A percentile compares a stretch with the other conserved stretches of the same genome.
These are phyloP conservation scores for Limnanthes douglasii DNA, from an alignment of 345 rosid genomes.

Conservation along the genomic window DNA sequence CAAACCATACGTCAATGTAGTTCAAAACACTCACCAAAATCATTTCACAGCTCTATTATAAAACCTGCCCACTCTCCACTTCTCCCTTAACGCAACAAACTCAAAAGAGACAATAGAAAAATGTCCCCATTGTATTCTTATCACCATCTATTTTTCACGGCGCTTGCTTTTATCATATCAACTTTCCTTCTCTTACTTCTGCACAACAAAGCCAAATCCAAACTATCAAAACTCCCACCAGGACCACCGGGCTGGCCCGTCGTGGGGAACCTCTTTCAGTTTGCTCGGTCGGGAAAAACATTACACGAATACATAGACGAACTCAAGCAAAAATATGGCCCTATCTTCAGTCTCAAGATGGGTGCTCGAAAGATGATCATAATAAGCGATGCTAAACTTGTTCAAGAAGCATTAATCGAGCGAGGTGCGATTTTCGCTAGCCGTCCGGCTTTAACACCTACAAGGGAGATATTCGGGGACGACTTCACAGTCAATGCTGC, in stretches of 20 bases:
- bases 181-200: constrained; percentile 18
- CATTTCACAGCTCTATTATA: too few relatives aligned
- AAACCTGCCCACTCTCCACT: too few relatives aligned
- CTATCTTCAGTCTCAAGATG: constrained; percentile 66
- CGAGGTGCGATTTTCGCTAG: constrained; percentile 47
- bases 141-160: constrained; percentile 6
- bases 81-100: too few relatives aligned
- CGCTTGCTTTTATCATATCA: constrained; percentile 19
- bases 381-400: constrained; percentile 37
- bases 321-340: constrained; percentile 37
- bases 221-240: constrained; percentile 56
- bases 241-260: constrained; percentile 86
- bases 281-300: constrained; percentile 52
- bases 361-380: constrained; percentile 72
- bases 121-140: too few relatives aligned
- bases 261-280: constrained; percentile 87
- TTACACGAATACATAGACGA: constrained; percentile 50
- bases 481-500: constrained; percentile 92
- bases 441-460: constrained; percentile 71
- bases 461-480: constrained; percentile 63
- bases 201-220: constrained; percentile 5
- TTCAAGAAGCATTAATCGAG: constrained; percentile 64
- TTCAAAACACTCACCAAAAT: too few relatives aligned
- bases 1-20: too few relatives aligned
- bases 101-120: too few relatives aligned